A percentile compares a stretch with the other conserved stretches of the same genome.
Conservation (phyloP, 2,329 filamentous ascomycete genomes). For the Aspergillus novoparasiticus region DNA sequence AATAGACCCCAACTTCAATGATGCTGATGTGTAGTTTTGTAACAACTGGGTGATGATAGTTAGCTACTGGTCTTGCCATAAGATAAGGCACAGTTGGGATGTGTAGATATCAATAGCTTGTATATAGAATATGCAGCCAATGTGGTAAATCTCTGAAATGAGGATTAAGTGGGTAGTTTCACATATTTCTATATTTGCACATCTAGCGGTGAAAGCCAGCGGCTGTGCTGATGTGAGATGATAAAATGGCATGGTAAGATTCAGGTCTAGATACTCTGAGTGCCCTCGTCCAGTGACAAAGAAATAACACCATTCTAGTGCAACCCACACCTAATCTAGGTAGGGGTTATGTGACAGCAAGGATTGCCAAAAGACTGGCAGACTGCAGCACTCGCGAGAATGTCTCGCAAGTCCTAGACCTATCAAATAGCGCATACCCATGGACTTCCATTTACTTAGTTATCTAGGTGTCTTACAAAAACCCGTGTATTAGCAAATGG, state of each 20-base stretch:
- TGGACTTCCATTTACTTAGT: too few species aligned
- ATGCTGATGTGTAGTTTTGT: constrained; percentile 11
- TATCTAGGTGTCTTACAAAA: too few species aligned
- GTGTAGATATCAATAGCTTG: neutral
- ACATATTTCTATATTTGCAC: neutral
- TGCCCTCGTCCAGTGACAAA: too few species aligned
- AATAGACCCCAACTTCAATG: constrained; percentile 35
- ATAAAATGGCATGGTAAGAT: neutral
- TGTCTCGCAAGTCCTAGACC: too few species aligned
- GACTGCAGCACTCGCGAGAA: too few species aligned
- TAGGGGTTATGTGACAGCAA: too few species aligned
- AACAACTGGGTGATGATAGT: neutral
- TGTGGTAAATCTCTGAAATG: neutral
- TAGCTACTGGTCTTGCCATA: neutral
- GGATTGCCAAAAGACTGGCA: too few species aligned
- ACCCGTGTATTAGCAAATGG: too few species aligned
- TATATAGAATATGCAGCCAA: neutral
- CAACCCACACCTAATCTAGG: too few species aligned
- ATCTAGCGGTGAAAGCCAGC: neutral
- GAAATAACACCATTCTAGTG: too few species aligned
- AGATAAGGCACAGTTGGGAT: neutral
- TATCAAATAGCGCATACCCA: too few species aligned
- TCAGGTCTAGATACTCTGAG: neutral
- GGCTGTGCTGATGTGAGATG: neutral
- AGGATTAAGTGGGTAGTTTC: neutral